Base-by-base conservation (phyloP, 2,329 filamentous ascomycete genomes). In the Cladosporium sp. region DNA sequence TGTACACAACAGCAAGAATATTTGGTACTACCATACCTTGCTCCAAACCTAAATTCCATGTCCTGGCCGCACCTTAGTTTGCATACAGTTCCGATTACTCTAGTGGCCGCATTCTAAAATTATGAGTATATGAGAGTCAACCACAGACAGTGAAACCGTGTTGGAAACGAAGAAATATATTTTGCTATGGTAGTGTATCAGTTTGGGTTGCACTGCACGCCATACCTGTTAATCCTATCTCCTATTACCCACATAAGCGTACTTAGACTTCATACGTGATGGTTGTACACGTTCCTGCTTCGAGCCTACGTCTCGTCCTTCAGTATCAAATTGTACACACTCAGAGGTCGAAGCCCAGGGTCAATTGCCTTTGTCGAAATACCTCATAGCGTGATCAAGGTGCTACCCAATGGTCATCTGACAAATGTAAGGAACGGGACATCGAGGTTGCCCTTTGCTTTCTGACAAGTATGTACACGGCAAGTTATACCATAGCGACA, bases 1-100 rank as follows among this genome's bases (percentile, higher is more conserved):
- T 58, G 30, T 58, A 58, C 55, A 58, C 52, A 0, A 28, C n/a
- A 28, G 34, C n/a, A 28, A 24, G 55, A 36, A 58, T 26, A 58
- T 58, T 41, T 58, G 55, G 34, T 58, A 58, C 55, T 58, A 58
- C 55, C 54, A 32, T 54, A 4, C 3, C 41, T 8, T 47, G 41
- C 41, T 47, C 4, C 32, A 58, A 58, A 58, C 55, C 30, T 36
- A 24, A 58, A 58, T 58, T 41, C 26, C 4, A 34, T 18, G 32
- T 34, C 11, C 32, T 12, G 3, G 47, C 41, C 3, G 28, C 28
- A 7, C 28, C 28, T 30, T 7, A 47, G 41, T 47, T 47, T 47
- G 10, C 41, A 24, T 47, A 47, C 41, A 5, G 41, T 8, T 44
- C 10, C 15, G 6, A 4, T n/a, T 2, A 2, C 5, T 14, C 1